Base-by-base conservation (phyloP, 352 stramenopile species). In the Stephanocyclus meneghinianus region DNA sequence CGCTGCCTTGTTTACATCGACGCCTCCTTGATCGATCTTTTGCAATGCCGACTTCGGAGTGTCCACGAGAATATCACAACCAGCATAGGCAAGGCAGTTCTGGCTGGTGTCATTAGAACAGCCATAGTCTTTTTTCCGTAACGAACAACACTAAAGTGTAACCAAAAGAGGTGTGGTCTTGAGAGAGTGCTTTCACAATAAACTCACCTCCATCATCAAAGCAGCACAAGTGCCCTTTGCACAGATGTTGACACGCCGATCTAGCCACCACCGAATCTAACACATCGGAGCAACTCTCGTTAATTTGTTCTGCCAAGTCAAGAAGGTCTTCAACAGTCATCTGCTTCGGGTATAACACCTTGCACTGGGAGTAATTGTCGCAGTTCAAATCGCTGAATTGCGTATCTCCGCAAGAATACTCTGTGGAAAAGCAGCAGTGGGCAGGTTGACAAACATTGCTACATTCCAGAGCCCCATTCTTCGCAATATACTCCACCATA, bases 391-490 rank as follows among this genome's bases (percentile, higher is more conserved):
- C 26, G 18, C 62, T 65, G n/a, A 84, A 59, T 50, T 76, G 59
- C 0, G 68, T 60, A 40, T 73, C 65, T 59, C 73, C 55, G 32
- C 76, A 84, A 5, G 40, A 18, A 50, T 72, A 76, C 35, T 78
- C 76, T 29, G 16, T 26, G 3, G 76, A 80, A 50, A 79, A 84
- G 42, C 76, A 84, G 64, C 76, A 84, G 45, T 84, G 76, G 9
- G 71, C 76, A 9, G 76, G 70, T 56, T 84, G 70, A 50, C 76
- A 84, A 9, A 84, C 64, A 40, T 80, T 84, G 16, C 69, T 79
- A 50, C 76, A 80, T 63, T 78, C 61, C 32, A 84, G 35, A 0
- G 76, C 76, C 15, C 76, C 76, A 64, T 68, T 68, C n/a, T 76
- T 59, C 21, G 76, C 68, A 51, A 83, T 71, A 32, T 84, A 75